Conservation (phyloP, 257 asterid genomes). For the Hygrophila difformis region DNA sequence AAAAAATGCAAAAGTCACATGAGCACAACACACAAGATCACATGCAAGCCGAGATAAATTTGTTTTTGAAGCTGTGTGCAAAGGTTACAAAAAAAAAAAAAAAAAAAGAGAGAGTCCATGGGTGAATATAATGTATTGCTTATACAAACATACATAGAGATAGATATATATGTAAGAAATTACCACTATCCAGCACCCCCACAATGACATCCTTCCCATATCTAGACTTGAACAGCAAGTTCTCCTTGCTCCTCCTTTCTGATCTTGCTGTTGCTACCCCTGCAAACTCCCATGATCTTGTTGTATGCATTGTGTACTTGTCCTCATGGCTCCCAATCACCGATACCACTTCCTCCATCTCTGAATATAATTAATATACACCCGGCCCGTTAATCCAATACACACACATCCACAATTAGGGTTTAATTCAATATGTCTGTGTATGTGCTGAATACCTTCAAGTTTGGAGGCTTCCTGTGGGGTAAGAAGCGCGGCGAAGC, state of each 20-base stretch:
- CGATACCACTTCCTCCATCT: constrained; percentile 63
- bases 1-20: too few species aligned
- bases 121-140: not conserved
- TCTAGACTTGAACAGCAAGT: constrained; percentile 45
- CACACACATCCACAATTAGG: too few species aligned
- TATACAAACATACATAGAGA: too few species aligned
- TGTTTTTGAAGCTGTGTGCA: too few species aligned
- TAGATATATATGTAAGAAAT: too few species aligned
- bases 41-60: too few species aligned
- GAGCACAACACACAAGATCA: too few species aligned
- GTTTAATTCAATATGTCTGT: too few species aligned
- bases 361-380: constrained; percentile 18
- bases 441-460: too few species aligned
- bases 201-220: constrained; percentile 63
- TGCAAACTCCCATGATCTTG: constrained; percentile 90
- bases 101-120: too few species aligned
- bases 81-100: too few species aligned
- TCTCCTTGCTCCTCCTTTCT: constrained; percentile 31
- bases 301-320: constrained; percentile 63
- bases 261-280: constrained; percentile 37
- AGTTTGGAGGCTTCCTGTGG: constrained; percentile 48
- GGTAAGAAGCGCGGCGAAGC: constrained; percentile 81
- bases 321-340: constrained; percentile 49
- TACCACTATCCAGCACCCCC: constrained; percentile 82
- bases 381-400: too few species aligned